Conservation (phyloP, 2,329 filamentous ascomycete species). For the Biscogniauxia sp. region DNA sequence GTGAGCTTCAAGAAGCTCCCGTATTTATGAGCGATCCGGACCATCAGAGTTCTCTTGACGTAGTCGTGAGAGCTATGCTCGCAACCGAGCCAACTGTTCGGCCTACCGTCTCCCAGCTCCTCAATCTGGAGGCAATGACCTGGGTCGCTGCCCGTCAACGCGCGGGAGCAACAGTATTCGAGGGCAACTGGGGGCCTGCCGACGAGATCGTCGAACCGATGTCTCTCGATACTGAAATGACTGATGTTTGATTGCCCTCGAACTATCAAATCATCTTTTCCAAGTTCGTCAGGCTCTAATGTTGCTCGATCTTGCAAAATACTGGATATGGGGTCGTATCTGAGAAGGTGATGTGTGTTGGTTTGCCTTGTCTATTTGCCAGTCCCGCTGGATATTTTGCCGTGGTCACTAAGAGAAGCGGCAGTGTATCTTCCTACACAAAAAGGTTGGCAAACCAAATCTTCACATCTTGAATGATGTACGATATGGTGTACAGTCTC, state of each 20-base stretch:
- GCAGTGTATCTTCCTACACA: slow-evolving; percentile 7
- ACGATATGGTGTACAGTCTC: slow-evolving; percentile 13
- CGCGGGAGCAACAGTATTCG: slow-evolving; percentile 90
- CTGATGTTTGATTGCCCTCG: slow-evolving; percentile 45
- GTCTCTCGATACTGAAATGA: slow-evolving; percentile 56
- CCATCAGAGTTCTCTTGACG: slow-evolving; percentile 75
- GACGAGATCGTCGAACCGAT: slow-evolving; percentile 42
- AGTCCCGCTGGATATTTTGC: slow-evolving; percentile 32
- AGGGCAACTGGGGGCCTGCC: slow-evolving; percentile 92
- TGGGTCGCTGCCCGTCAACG: slow-evolving; percentile 78
- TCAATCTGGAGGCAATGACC: slow-evolving; percentile 68
- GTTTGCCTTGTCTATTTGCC: slow-evolving; percentile 25
- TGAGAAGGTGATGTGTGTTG: slow-evolving; percentile 24
- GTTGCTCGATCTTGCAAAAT: slow-evolving; percentile 29
- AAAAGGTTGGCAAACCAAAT: slow-evolving; percentile 14
- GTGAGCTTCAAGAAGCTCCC: slow-evolving; percentile 63
- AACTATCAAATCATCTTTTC: slow-evolving; percentile 19
- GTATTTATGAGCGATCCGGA: slow-evolving; percentile 81
- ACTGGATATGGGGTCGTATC: slow-evolving; percentile 30
- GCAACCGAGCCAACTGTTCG: slow-evolving; percentile 69
- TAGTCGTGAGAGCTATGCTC: slow-evolving; percentile 86
- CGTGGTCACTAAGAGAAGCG: slow-evolving; percentile 10
- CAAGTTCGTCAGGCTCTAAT: slow-evolving; percentile 19
- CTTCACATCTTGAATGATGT: slow-evolving; percentile 21
- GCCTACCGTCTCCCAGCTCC: slow-evolving; percentile 71